These are phyloP conservation scores for Paramecium caudatum DNA, from an alignment of 73 alveolate genomes.

Conservation along the genomic window DNA sequence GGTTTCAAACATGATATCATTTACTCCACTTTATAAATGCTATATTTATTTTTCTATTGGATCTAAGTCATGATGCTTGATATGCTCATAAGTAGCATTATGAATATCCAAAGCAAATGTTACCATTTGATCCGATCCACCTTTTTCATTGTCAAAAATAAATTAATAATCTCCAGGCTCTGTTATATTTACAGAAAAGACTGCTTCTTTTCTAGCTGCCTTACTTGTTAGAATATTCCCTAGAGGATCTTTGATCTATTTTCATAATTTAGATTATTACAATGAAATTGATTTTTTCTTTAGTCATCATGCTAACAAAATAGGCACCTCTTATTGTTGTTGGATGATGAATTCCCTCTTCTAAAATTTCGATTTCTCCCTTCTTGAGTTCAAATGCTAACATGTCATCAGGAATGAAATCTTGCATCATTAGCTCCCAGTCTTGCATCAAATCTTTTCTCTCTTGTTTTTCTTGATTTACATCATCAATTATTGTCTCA, in stretches of 20 bases:
- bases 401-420: constrained; percentile 76
- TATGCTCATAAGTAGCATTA: constrained; percentile 74
- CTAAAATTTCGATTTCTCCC: constrained; percentile 65
- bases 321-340: constrained; percentile 75
- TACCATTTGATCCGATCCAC: constrained; percentile 62
- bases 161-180: constrained; percentile 68
- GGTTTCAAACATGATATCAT: constrained; percentile 34
- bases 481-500: constrained; percentile 7
- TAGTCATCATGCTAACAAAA: constrained; percentile 58
- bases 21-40: constrained; percentile 60
- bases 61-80: constrained; percentile 75
- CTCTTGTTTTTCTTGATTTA: constrained; percentile 7
- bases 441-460: constrained; percentile 74
- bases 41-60: constrained; percentile 60
- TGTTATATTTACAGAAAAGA: constrained; percentile 67
- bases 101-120: constrained; percentile 76
- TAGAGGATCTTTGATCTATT: constrained; percentile 70
- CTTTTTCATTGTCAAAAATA: constrained; percentile 66
- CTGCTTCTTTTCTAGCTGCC: constrained; percentile 66
- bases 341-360: constrained; percentile 65
- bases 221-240: constrained; percentile 39
- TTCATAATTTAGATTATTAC: constrained; percentile 38
- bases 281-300: constrained; percentile 63
- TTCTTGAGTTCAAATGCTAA: constrained; percentile 65
- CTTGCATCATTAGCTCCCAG: constrained; percentile 74